Evolutionary conservation across 208 protist species (phyloP), one percentile per base, ranked within the genome.

Genomic region (Crithidia fasciculata): DNA sequence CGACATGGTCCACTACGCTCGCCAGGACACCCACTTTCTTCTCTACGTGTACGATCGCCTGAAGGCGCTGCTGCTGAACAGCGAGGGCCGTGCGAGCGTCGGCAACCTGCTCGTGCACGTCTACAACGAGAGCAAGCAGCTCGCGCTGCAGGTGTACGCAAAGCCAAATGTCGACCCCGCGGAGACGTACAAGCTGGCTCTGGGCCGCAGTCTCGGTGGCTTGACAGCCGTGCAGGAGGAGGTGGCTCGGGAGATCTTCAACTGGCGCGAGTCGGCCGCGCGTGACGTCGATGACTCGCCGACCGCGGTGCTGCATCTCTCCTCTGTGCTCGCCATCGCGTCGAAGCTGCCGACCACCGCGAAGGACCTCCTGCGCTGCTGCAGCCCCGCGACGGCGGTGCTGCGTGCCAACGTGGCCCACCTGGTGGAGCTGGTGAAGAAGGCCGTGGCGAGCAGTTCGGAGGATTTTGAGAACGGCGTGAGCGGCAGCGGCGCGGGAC

Each of bases 11-110:
- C 74, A 95, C 49, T 99, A 99, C 81, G 98, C 98, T 0, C 83
- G 98, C 0, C 86, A 98, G 69, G 99, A 99, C 80, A 99, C 99
- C 12, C 99, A 99, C 87, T 99, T 98, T 78, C 83, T 99, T 0
- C 86, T 99, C 2, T 99, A 98, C 78, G 88, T 99, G 18, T 98
- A 99, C 83, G 98, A 99, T 81, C 78, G 93, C 36, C 74, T 96
- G 49, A 87, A 91, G 71, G 75, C 85, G 44, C 64, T 95, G 54
- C 84, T 97, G 58, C 71, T 96, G 66, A 91, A 90, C 70, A 86
- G 73, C 69, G 90, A 93, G 82, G 67, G 88, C 76, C 74, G 93
- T 79, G 89, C 87, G 37, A 75, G 70, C 36, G 76, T 95, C 18
- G 85, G 83, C 37, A 98, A 97, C 71, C 76, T 98, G 62, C 82